Percentiles rank a stretch among this genome's conserved stretches.
Conservation (phyloP, 2,329 filamentous ascomycete genomes). For the Colletotrichum brevisporum region DNA sequence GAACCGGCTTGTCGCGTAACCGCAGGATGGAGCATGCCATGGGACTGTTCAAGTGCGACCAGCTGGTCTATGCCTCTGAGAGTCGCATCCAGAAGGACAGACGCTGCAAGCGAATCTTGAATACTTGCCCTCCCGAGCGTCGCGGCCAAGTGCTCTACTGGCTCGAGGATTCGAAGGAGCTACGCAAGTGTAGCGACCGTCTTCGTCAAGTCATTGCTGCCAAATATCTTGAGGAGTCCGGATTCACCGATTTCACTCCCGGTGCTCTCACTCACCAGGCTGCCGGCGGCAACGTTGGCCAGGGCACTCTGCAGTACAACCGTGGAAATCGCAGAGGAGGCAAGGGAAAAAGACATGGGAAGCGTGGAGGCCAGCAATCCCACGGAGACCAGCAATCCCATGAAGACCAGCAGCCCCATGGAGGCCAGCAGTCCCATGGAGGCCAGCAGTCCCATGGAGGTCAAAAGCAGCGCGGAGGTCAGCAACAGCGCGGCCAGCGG, state of each 20-base stretch:
- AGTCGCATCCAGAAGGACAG: slow-evolving; percentile 24
- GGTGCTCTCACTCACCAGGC: not conserved
- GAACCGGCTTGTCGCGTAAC: not conserved
- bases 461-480: too few relatives aligned
- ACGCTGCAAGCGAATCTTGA: slow-evolving; percentile 25
- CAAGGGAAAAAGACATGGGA: too few relatives aligned
- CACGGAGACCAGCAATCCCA: too few relatives aligned
- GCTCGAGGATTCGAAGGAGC: slow-evolving; percentile 2
- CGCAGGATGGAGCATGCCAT: not conserved
- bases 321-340: too few relatives aligned
- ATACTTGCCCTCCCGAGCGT: slow-evolving; percentile 5
- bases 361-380: too few relatives aligned
- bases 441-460: too few relatives aligned
- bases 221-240: not conserved
- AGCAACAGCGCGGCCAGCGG: too few relatives aligned
- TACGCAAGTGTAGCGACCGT: not conserved
- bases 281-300: too few relatives aligned
- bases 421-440: too few relatives aligned
- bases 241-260: not conserved
- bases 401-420: too few relatives aligned
- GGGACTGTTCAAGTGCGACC: slow-evolving; percentile 28
- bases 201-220: not conserved
- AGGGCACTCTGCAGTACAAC: too few relatives aligned
- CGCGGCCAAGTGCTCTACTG: slow-evolving; percentile 16
- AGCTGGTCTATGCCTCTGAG: slow-evolving; percentile 20